Conservation (phyloP, 164 flowering plant genomes). For the Dillenia suffruticosa region DNA sequence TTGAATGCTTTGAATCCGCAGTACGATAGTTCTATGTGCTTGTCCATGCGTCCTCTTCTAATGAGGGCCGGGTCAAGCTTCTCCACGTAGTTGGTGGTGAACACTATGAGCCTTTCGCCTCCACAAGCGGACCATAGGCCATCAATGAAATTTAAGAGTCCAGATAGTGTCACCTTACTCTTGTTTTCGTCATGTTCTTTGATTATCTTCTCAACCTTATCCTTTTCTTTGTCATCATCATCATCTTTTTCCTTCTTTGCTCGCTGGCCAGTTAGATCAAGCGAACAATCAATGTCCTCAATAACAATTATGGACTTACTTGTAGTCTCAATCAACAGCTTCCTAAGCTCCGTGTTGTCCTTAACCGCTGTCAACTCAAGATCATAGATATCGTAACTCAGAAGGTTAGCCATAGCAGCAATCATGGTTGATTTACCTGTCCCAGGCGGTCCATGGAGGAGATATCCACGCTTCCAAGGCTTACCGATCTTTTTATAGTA, state of each 20-base stretch:
- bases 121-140: slow-evolving; percentile 33
- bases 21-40: slow-evolving; percentile 37
- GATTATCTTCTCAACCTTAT: neutral
- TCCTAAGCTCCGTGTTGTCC: slow-evolving; percentile 36
- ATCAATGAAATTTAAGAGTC: neutral
- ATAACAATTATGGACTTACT: slow-evolving; percentile 39
- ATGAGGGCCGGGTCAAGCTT: slow-evolving; percentile 43
- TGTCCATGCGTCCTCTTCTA: slow-evolving; percentile 46
- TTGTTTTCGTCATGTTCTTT: neutral
- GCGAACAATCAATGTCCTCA: slow-evolving; percentile 50
- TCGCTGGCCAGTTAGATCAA: slow-evolving; percentile 35
- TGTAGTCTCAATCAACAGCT: slow-evolving; percentile 31
- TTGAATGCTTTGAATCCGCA: slow-evolving; percentile 36
- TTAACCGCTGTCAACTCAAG: slow-evolving; percentile 42
- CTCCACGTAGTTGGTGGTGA: slow-evolving; percentile 38
- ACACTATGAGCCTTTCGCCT: slow-evolving; percentile 30
- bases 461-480: slow-evolving; percentile 55
- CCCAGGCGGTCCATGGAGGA: slow-evolving; percentile 47
- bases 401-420: slow-evolving; percentile 49
- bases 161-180: neutral
- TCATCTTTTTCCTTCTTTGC: slow-evolving; percentile 17
- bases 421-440: slow-evolving; percentile 55
- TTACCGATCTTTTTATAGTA: slow-evolving; percentile 36
- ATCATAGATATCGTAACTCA: slow-evolving; percentile 41
- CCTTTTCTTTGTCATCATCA: neutral